A percentile compares a stretch with the other conserved stretches of the same genome.
Evolutionary conservation across 2,329 filamentous ascomycete genomes (phyloP).

Genomic region (Cladophialophora immunda): DNA sequence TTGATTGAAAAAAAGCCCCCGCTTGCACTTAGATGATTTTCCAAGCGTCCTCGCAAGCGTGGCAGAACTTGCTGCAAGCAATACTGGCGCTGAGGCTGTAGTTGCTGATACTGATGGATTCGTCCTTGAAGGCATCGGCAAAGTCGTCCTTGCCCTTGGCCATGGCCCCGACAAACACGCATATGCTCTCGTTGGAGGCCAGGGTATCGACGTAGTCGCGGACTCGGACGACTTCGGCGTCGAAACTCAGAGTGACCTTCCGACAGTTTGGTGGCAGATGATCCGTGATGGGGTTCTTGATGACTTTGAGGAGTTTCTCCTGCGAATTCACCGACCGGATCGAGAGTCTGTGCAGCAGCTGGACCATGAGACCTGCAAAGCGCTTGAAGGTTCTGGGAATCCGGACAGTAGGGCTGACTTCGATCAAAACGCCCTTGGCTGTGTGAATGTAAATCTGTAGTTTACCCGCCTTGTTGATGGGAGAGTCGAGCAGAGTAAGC

Average conservation of each 20-base stretch:
- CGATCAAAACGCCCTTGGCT: conserved; percentile 94
- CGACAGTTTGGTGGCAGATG: conserved; percentile 96
- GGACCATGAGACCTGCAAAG: conserved; percentile 98
- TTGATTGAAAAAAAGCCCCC: neutral
- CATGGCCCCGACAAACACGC: conserved; percentile 98
- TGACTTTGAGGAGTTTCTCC: conserved; percentile 96
- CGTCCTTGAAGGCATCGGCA: conserved; percentile 91
- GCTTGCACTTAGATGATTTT: conserved; percentile 74
- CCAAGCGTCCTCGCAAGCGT: conserved; percentile 97
- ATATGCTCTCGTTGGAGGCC: conserved; percentile 86
- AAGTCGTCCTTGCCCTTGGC: conserved; percentile 96
- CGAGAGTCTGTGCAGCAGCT: conserved; percentile 91
- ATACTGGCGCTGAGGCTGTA: conserved; percentile 97
- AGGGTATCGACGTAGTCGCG: conserved; percentile 87
- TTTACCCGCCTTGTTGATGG: conserved; percentile 97
- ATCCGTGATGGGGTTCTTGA: conserved; percentile 97
- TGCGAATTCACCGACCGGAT: conserved; percentile 97
- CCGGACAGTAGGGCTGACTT: conserved; percentile 96
- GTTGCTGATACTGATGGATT: conserved; percentile 98
- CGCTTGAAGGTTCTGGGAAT: conserved; percentile 99
- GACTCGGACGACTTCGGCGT: conserved; percentile 84
- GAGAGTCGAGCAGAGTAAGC: conserved; percentile 94
- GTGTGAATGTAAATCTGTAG: conserved; percentile 99
- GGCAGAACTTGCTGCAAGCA: conserved; percentile 99
- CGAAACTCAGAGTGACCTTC: conserved; percentile 96